Evolutionary conservation across 202 grass and related monocot genomes (phyloP), one percentile per base, ranked within the genome.

Genomic region (Schoenoplectus tabernaemontani): DNA sequence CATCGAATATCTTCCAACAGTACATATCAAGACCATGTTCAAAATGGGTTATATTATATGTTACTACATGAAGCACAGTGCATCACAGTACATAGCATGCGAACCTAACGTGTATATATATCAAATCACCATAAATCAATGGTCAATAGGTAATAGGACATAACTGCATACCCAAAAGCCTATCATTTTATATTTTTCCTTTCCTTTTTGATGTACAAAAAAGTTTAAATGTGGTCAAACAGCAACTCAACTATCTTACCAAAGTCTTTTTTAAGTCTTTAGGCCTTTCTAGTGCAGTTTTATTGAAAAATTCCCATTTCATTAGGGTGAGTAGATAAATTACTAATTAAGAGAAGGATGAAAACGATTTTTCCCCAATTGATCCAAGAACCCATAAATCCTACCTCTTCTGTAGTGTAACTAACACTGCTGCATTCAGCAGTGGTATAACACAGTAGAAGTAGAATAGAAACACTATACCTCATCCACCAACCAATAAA

Each of bases 31-130:
- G 17, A 19, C 16, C 44, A 54, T 54, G 70, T 37, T 54, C 33
- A 26, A 36, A 54, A 75, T 54, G 26, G 16, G 28, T 51, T 17
- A 36, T 75, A 26, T 32, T 30, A 43, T 43, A 30, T n/a, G 28
- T 74, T 53, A 53, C 46, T 51, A 75, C 34, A 54, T 75, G 48
- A 75, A 75, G 47, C 47, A 75, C 70, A 36, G 70, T 75, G 46
- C 24, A 34, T 74, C 1, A 53, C 44, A 54, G 46, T 67, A 38
- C 36, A 41, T 67, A 41, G 34, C 42, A 22, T 42, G 36, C 37
- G 5, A 7, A 3, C n/a, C n/a, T n/a, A n/a, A n/a, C n/a, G n/a
- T n/a, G n/a, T n/a, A n/a, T n/a, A n/a, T 33, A 17, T 28, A 34
- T 74, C n/a, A 44, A 23, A 34, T 54, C 20, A 34, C 24, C 16